Conservation (phyloP, 2,329 filamentous ascomycete genomes). For the Pseudocercospora cruenta region DNA sequence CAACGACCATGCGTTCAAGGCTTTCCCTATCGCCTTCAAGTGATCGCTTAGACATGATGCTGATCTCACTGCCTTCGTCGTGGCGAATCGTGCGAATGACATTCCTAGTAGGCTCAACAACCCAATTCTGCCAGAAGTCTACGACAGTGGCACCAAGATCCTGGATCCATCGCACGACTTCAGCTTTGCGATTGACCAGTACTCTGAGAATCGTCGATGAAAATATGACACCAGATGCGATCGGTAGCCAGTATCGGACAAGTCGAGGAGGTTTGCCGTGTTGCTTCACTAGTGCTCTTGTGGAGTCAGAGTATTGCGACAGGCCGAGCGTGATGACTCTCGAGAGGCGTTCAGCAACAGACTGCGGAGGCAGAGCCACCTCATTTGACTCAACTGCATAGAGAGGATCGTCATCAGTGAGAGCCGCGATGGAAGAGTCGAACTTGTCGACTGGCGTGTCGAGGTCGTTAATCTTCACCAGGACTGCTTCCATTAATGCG, state of each 20-base stretch:
- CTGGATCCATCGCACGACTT: conserved; percentile 77
- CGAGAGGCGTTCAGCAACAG: conserved; percentile 69
- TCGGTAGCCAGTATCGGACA: conserved; percentile 87
- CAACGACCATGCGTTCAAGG: conserved; percentile 95
- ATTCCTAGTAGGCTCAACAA: conserved; percentile 80
- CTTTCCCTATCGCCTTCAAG: conserved; percentile 88
- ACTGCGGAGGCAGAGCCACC: conserved; percentile 46
- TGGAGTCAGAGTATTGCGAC: conserved; percentile 65
- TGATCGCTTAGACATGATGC: conserved; percentile 93
- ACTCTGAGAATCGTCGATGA: conserved; percentile 85
- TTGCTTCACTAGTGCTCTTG: conserved; percentile 58
- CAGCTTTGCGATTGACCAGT: conserved; percentile 71
- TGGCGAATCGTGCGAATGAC: conserved; percentile 91
- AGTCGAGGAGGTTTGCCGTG: conserved; percentile 77
- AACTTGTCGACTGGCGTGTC: conserved; percentile 60
- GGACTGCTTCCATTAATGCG: conserved; percentile 81
- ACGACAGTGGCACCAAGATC: conserved; percentile 77
- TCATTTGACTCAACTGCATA: conserved; percentile 44
- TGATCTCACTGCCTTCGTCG: conserved; percentile 89
- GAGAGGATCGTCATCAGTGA: conserved; percentile 57
- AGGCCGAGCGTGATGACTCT: conserved; percentile 70
- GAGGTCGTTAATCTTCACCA: conserved; percentile 69
- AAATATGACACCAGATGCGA: conserved; percentile 71
- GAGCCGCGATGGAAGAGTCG: conserved; percentile 59
- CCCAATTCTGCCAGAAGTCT: conserved; percentile 97